phyloP scores from a whole-genome alignment of 1,139 yeast species.

The Candida neerlandica region DNA sequence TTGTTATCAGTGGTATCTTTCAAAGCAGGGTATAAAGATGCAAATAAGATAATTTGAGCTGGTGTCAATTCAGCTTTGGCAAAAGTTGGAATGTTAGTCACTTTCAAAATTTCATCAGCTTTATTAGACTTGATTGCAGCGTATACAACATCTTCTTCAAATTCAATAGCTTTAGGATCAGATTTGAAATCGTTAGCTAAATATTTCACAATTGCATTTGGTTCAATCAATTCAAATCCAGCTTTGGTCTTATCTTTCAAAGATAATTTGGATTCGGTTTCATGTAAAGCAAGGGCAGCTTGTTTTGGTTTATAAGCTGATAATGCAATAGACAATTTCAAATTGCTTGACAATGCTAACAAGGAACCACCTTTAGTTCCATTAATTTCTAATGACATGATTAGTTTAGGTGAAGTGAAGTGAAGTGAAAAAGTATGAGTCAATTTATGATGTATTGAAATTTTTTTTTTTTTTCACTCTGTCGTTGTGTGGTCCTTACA shows the following conservation, averaged over 20 bases:
- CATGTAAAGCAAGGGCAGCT: slow-evolving; percentile 29
- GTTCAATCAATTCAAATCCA: slow-evolving; percentile 62
- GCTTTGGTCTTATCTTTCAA: slow-evolving; percentile 34
- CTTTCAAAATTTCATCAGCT: slow-evolving; percentile 20
- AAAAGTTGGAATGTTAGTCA: slow-evolving; percentile 16
- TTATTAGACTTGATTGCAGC: slow-evolving; percentile 33
- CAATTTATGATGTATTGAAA: slow-evolving; percentile 1
- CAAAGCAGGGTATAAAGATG: slow-evolving; percentile 43
- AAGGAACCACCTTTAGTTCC: slow-evolving; percentile 43
- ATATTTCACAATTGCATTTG: slow-evolving; percentile 82
- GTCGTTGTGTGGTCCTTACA: too few relatives aligned
- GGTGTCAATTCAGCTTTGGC: slow-evolving; percentile 29
- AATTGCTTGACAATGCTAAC: slow-evolving; percentile 53
- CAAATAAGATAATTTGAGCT: slow-evolving; percentile 49
- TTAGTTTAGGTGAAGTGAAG: neutral
- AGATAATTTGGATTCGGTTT: slow-evolving; percentile 26
- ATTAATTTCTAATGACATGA: slow-evolving; percentile 33
- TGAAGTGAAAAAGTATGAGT: slow-evolving; percentile 8
- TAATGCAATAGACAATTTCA: slow-evolving; percentile 62
- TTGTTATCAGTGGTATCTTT: slow-evolving; percentile 21
- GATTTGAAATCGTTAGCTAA: slow-evolving; percentile 50
- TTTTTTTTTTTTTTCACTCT: slow-evolving; percentile 2
- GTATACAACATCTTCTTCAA: slow-evolving; percentile 39
- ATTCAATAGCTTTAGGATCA: slow-evolving; percentile 21
- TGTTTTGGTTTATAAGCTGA: slow-evolving; percentile 33